Conservation (phyloP, 306 rosid species). For the Nissolia schottii region DNA sequence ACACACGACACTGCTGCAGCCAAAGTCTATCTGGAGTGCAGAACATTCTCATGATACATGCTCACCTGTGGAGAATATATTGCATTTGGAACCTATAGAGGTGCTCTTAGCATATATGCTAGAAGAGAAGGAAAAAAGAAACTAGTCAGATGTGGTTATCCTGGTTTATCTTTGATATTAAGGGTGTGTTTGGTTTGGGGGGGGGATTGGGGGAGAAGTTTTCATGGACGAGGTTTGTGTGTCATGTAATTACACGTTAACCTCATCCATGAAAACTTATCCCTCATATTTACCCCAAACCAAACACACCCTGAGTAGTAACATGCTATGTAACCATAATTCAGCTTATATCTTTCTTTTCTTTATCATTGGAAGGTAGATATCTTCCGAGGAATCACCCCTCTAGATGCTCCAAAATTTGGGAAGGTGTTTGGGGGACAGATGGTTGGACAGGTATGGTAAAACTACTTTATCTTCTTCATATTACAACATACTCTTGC, state of each 20-base stretch:
- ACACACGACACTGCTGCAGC: constrained; percentile 57
- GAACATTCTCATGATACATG: constrained; percentile 57
- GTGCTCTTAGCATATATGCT: constrained; percentile 31
- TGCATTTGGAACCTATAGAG: constrained; percentile 90
- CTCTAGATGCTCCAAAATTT: constrained; percentile 70
- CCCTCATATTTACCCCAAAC: too few relatives aligned
- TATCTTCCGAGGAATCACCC: constrained; percentile 81
- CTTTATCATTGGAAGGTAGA: constrained; percentile 54
- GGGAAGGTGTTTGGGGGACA: constrained; percentile 97
- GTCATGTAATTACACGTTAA: too few relatives aligned
- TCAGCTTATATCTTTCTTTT: constrained; percentile 5
- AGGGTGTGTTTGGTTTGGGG: too few relatives aligned
- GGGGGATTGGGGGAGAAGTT: too few relatives aligned
- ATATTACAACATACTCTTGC: not conserved
- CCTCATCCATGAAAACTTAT: too few relatives aligned
- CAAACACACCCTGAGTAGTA: too few relatives aligned
- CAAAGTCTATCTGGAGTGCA: constrained; percentile 85
- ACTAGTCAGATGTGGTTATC: not conserved
- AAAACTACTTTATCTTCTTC: constrained; percentile 18
- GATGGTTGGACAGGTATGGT: constrained; percentile 78
- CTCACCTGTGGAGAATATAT: constrained; percentile 78
- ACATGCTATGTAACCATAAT: not conserved
- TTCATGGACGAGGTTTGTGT: too few relatives aligned
- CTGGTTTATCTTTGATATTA: constrained; percentile 13
- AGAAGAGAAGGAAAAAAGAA: not conserved